Evolutionary conservation across 371 early-diverging fungal genomes (phyloP).

Genomic region (Apophysomyces ossiformis): DNA sequence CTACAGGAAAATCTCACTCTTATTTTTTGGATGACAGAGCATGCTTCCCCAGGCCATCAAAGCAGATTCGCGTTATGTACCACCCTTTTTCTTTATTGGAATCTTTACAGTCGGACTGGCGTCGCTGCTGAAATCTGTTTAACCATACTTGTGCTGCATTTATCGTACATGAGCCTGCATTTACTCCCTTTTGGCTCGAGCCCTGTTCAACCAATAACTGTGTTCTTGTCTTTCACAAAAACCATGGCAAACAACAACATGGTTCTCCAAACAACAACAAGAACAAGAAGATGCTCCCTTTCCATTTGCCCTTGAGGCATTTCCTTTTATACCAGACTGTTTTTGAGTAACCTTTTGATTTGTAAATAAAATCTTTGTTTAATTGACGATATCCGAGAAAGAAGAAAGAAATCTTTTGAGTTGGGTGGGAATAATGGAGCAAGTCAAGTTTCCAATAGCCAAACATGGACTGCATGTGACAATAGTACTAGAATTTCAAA

Average conservation of each 20-base stretch:
- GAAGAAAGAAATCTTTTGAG: not conserved
- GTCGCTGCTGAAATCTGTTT: constrained; percentile 40
- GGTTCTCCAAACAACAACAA: not conserved
- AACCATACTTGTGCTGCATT: constrained; percentile 21
- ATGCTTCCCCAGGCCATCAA: constrained; percentile 63
- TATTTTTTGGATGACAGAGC: constrained; percentile 28
- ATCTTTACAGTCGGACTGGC: constrained; percentile 59
- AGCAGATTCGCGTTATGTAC: constrained; percentile 50
- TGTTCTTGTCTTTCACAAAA: constrained; percentile 14
- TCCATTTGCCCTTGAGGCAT: not conserved
- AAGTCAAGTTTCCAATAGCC: constrained; percentile 2
- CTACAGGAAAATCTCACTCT: not conserved
- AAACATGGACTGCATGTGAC: constrained; percentile 1
- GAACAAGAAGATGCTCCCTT: not conserved
- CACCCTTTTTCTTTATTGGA: constrained; percentile 61
- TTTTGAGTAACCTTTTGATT: not conserved
- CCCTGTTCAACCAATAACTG: not conserved
- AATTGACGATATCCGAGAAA: constrained; percentile 9
- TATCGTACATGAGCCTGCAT: constrained; percentile 24
- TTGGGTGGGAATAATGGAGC: not conserved
- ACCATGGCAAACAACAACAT: not conserved
- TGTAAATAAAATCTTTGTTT: constrained; percentile 3
- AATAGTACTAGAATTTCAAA: not conserved
- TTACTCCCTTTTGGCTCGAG: constrained; percentile 9
- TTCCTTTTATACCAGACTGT: not conserved